Percentiles rank a stretch among this genome's conserved stretches.
phyloP scores from a whole-genome alignment of 169 alveolate species.

The Plasmodium inui region DNA sequence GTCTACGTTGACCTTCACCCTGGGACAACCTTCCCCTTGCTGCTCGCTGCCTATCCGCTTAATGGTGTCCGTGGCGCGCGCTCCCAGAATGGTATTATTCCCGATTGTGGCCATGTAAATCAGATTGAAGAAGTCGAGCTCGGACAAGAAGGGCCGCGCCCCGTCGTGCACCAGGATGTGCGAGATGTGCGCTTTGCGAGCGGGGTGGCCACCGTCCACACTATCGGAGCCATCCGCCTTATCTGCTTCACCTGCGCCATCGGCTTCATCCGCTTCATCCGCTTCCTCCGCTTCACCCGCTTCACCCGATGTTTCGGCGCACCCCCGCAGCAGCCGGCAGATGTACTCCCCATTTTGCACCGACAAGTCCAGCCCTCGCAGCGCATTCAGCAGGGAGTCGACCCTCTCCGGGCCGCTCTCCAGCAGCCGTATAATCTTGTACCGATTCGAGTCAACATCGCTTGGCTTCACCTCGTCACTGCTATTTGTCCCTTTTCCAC shows the following conservation, averaged over 20 bases:
- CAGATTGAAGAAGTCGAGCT: slow-evolving; percentile 33
- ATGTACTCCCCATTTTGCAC: slow-evolving; percentile 16
- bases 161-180: slow-evolving; percentile 53
- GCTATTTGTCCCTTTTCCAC: not conserved
- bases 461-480: slow-evolving; percentile 5
- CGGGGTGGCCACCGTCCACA: not conserved
- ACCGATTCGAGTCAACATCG: slow-evolving; percentile 19
- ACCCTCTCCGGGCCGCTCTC: slow-evolving; percentile 33
- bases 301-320: not conserved
- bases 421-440: slow-evolving; percentile 17
- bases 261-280: not conserved
- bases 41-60: not conserved
- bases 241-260: not conserved
- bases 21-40: not conserved
- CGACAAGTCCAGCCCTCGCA: not conserved
- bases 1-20: slow-evolving; percentile 6
- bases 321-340: not conserved
- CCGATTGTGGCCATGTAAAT: slow-evolving; percentile 19
- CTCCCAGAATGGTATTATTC: slow-evolving; percentile 22
- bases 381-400: slow-evolving; percentile 39
- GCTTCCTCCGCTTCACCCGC: not conserved
- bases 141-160: slow-evolving; percentile 61
- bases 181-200: not conserved
- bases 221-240: not conserved
- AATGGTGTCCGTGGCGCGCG: slow-evolving; percentile 40